Base-by-base conservation (phyloP, 2,329 filamentous ascomycete genomes). In the Lachnum nothofagi region DNA sequence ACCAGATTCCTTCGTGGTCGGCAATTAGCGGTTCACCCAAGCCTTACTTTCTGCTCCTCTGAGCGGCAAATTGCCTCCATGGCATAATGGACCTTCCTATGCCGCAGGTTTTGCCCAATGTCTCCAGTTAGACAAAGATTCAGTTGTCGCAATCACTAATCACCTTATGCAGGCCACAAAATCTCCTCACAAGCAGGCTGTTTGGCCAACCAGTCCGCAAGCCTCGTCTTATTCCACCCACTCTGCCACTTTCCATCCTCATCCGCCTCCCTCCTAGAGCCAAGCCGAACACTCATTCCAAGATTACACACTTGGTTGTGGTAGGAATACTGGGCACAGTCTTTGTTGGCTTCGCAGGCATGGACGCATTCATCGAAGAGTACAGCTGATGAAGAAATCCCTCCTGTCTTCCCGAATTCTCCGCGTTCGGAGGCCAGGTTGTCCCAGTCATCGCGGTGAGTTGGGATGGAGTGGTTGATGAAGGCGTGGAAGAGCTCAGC, bases 401-500 rank as follows among this genome's bases (percentile, higher is more conserved):
- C 75, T 71, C 12, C 73, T 73, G n/a, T 67, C 63, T 44, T 51
- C 10, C 44, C 44, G 34, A 44, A 48, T 68, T 71, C 60, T 76
- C 71, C 14, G 72, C 55, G 0, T 65, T 60, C 16, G 61, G 71
- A 39, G 63, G 70, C 49, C 71, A 72, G 54, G 56, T 79, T 80
- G 60, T 79, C 73, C 76, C 76, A 79, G 39, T 76, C 65, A 10
- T 72, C 65, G 14, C 72, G 70, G 31, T 62, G 58, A 5, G 65
- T 54, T 29, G 67, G 62, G 49, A 78, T 64, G 19, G 70, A 68
- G 2, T 68, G 69, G 1, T 62, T 63, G 48, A 78, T 69, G 50
- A 78, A 69, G 42, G 68, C 63, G 3, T 75, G 59, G 56, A 76
- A 79, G 24, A 79, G 58, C 46, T 80, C 76, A 73, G 65, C 34